Base-by-base conservation (phyloP, 768 basidiomycete genomes). In the Phylloporus arenicola region DNA sequence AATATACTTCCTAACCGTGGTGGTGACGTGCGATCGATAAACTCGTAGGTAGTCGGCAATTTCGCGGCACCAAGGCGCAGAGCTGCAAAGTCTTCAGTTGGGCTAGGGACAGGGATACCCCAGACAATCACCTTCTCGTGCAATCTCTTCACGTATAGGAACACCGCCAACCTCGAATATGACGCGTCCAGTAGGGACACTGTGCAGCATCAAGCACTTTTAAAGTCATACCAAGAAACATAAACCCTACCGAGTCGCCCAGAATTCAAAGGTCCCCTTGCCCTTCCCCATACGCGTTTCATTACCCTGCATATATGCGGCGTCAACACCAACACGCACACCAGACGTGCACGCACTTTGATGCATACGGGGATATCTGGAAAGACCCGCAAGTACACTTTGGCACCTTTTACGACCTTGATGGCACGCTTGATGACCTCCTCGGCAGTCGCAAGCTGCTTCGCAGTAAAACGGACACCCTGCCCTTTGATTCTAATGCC, bases 281-380 rank as follows among this genome's bases (percentile, higher is more conserved):
- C 96, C 96, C 71, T 98, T 98, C 45, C 96, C 96, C 96, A 98
- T 97, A 77, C 96, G 88, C 6, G 92, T 94, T 70, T 98, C 94
- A 60, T 96, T 98, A 47, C 96, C 95, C 90, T 92, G 52, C 6
- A 30, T 14, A 22, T 27, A 43, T 43, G 37, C 10, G 31, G 30
- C 41, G 19, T 64, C 17, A 57, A 12, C 12, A 38, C 41, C 10
- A 2, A 19, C n/a, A 6, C 12, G 19, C 14, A 10, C 10, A 16
- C 5, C 34, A 43, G 41, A 25, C 43, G 16, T 14, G 33, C 8
- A 60, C 75, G 39, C 51, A 90, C 92, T 81, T 99, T 98, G 48
- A 97, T 84, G 74, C 94, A 96, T 52, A 99, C 93, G 3, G 94
- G 93, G 52, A 96, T 84, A 70, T 98, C 93, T 4, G 96, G 95